These are phyloP conservation scores for Pseudocercospora musae DNA, from an alignment of 2,329 filamentous ascomycete species.

Conservation along the genomic window DNA sequence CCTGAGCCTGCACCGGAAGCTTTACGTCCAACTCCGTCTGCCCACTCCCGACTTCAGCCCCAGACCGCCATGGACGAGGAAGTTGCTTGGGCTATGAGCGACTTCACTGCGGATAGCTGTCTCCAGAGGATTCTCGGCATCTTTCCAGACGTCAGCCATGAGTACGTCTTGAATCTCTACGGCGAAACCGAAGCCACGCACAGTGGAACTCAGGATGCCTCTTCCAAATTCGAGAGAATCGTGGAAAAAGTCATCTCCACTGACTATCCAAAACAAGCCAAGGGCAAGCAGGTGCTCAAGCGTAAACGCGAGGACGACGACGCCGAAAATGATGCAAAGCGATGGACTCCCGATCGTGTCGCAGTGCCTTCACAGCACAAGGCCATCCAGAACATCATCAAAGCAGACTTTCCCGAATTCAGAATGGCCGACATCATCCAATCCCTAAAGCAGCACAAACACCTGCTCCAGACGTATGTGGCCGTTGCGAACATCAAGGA, in stretches of 20 bases:
- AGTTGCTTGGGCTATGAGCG: background rate
- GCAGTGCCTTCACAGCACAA: slow-evolving; percentile 16
- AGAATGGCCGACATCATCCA: slow-evolving; percentile 36
- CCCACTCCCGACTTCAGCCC: background rate
- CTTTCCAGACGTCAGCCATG: slow-evolving; percentile 35
- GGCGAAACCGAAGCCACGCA: slow-evolving; percentile 12
- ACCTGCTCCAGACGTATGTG: slow-evolving; percentile 40
- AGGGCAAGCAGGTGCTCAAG: slow-evolving; percentile 26
- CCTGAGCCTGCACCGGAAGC: slow-evolving; percentile 3
- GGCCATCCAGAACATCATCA: slow-evolving; percentile 33
- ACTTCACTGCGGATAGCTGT: slow-evolving; percentile 26
- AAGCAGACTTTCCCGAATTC: slow-evolving; percentile 42
- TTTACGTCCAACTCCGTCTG: background rate
- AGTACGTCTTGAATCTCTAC: slow-evolving; percentile 31
- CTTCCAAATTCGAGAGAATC: slow-evolving; percentile 27
- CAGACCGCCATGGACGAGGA: background rate
- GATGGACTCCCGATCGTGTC: slow-evolving; percentile 25
- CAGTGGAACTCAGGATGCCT: slow-evolving; percentile 11
- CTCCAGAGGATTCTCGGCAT: slow-evolving; percentile 31
- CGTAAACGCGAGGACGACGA: slow-evolving; percentile 31
- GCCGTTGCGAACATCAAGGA: slow-evolving; percentile 32
- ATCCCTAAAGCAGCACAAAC: slow-evolving; percentile 31
- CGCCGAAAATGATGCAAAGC: slow-evolving; percentile 20
- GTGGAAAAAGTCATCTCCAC: slow-evolving; percentile 30
- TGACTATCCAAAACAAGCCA: slow-evolving; percentile 33